Percentiles rank a stretch among this genome's conserved stretches.
Conservation (phyloP, 2,329 filamentous ascomycete species). For the Cladosporium halotolerans region DNA sequence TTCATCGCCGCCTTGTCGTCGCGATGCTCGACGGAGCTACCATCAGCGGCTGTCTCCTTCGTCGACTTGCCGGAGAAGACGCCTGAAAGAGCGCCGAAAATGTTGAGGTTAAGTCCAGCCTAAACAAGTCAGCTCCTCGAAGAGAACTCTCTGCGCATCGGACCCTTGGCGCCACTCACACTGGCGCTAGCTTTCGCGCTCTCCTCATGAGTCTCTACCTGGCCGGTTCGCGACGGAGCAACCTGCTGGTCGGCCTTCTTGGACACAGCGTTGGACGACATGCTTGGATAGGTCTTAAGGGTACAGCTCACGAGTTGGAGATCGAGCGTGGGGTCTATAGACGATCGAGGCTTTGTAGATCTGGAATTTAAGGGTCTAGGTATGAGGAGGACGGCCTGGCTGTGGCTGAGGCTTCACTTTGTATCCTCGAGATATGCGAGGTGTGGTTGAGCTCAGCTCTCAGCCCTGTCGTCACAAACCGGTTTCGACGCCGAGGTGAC, state of each 20-base stretch:
- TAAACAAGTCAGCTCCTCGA: slow-evolving; percentile 12
- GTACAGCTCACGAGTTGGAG: no score
- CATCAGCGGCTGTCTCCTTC: slow-evolving; percentile 26
- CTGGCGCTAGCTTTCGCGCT: slow-evolving; percentile 30
- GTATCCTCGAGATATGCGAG: no score
- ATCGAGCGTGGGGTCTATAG: no score
- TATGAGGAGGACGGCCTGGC: no score
- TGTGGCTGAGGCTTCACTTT: no score
- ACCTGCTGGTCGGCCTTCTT: slow-evolving; percentile 11
- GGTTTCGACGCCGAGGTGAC: no score
- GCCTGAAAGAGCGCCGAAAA: slow-evolving; percentile 31
- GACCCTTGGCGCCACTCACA: slow-evolving; percentile 18
- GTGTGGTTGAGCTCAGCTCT: no score
- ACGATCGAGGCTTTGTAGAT: no score
- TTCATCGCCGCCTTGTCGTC: slow-evolving; percentile 25
- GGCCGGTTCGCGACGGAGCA: background rate
- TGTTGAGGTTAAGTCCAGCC: slow-evolving; percentile 34
- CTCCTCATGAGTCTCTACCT: slow-evolving; percentile 26
- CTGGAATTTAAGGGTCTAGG: no score
- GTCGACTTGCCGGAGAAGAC: slow-evolving; percentile 30
- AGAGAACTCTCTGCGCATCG: background rate
- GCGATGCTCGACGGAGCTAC: slow-evolving; percentile 26
- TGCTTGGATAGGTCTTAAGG: background rate
- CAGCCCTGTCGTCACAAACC: no score
- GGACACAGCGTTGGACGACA: slow-evolving; percentile 6